Base-by-base conservation (phyloP, 306 rosid genomes). In the Quercus robur region DNA sequence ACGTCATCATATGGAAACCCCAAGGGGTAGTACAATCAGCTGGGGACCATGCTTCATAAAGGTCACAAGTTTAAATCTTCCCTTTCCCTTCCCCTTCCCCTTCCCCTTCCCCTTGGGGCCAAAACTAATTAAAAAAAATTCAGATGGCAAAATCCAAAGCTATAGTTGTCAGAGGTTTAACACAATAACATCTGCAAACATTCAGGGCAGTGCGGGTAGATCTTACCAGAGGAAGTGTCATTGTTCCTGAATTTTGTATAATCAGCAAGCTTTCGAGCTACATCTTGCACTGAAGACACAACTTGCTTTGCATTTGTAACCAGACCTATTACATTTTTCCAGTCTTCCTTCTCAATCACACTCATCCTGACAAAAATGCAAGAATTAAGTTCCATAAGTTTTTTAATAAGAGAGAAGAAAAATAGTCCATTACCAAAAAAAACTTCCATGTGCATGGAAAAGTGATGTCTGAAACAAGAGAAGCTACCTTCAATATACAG, bases 281-380 rank as follows among this genome's bases (percentile, higher is more conserved):
- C 93, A 81, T 91, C 99, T 85, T 96, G 98, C 84, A 86, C 94
- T 0, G 92, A 93, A 77, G 90, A 85, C 69, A 96, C 91, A 71
- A 90, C 87, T 81, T 91, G 97, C 86, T 89, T 93, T 12, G 97
- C 99, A 86, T 96, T 96, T 71, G 99, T 75, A 81, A 95, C 93
- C 84, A 95, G 84, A 84, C 85, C 97, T 69, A 91, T 78, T 75
- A 89, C 26, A 54, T 85, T 77, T 81, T 84, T 91, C 99, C 98
- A 91, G 78, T 95, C 98, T 84, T 93, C 94, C 81, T 86, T 91
- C 85, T 90, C 96, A 77, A 91, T 72, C 66, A 90, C 92, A 74
- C 91, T 93, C 83, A 56, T 89, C 97, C 97, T 93, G 83, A 62
- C 75, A 63, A 81, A 71, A 56, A 68, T 21, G 18, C 77, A 69